Percentiles rank a stretch among this genome's conserved stretches.
These are phyloP conservation scores for Cenococcum geophilum DNA, from an alignment of 495 filamentous ascomycete genomes.

Conservation along the genomic window DNA sequence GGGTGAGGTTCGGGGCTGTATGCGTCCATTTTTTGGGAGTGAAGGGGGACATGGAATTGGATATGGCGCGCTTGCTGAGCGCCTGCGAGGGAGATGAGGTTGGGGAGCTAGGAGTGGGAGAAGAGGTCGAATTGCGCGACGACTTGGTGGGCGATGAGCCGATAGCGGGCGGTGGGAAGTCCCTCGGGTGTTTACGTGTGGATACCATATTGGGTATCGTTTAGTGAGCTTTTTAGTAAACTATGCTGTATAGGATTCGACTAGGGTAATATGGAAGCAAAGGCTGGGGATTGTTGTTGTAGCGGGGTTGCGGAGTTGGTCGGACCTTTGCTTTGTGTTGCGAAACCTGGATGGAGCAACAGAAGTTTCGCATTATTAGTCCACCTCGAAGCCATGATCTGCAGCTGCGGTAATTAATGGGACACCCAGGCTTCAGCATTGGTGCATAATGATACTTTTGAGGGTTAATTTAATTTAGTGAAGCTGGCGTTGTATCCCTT, in stretches of 20 bases:
- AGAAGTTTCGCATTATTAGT: not conserved
- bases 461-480: no score
- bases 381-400: not conserved
- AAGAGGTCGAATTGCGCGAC: constrained; percentile 21
- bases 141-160: constrained; percentile 27
- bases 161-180: constrained; percentile 29
- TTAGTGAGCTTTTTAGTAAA: not conserved
- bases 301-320: not conserved
- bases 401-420: not conserved
- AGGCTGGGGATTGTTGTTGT: not conserved
- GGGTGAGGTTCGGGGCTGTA: constrained; percentile 56
- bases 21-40: constrained; percentile 50
- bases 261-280: not conserved
- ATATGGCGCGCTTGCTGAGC: constrained; percentile 36
- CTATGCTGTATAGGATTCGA: not conserved
- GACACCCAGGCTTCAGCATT: no score
- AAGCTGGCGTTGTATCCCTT: no score
- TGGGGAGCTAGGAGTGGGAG: constrained; percentile 24
- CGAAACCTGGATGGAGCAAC: not conserved
- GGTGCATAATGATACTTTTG: no score
- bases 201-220: constrained; percentile 28
- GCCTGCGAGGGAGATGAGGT: constrained; percentile 11
- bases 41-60: constrained; percentile 21
- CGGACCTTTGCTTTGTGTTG: not conserved
- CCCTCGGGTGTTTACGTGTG: constrained; percentile 36